A percentile compares a stretch with the other conserved stretches of the same genome.
phyloP scores from a whole-genome alignment of 2,329 filamentous ascomycete species.

The Sclerotinia sclerotiorum region DNA sequence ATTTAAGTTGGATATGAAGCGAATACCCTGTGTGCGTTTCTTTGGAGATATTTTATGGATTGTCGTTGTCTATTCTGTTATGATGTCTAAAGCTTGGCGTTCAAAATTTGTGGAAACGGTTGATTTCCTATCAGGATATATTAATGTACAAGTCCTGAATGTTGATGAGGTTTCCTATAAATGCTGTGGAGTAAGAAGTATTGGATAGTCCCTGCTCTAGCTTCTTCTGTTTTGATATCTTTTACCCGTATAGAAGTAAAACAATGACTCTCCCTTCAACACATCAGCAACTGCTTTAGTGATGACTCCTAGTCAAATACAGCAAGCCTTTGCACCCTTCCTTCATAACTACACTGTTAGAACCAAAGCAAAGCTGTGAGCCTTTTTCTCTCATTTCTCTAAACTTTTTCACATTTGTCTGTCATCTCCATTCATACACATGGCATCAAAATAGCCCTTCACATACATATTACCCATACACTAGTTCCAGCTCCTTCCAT shows the following conservation, averaged over 20 bases:
- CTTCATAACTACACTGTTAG: background rate
- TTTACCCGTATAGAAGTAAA: background rate
- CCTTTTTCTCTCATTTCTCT: too few species aligned
- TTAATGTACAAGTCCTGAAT: background rate
- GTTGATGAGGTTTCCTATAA: background rate
- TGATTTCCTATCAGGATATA: constrained; percentile 2
- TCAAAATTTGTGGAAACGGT: background rate
- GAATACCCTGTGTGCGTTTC: constrained; percentile 14
- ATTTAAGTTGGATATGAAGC: background rate
- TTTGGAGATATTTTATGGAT: background rate
- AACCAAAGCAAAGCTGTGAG: background rate
- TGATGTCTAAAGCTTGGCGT: constrained; percentile 10
- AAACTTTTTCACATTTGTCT: too few species aligned
- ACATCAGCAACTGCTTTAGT: constrained; percentile 2
- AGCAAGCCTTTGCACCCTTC: too few species aligned
- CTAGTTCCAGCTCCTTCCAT: background rate
- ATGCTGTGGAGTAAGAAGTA: background rate
- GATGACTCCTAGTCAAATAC: background rate
- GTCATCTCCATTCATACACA: too few species aligned
- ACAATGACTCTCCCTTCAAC: background rate
- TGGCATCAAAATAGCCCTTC: too few species aligned
- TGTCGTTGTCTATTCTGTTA: constrained; percentile 1
- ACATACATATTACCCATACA: too few species aligned
- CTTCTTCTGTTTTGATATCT: background rate
- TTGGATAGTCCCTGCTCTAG: background rate